Evolutionary conservation across 768 basidiomycete genomes (phyloP).

Genomic region (Mycena venus): DNA sequence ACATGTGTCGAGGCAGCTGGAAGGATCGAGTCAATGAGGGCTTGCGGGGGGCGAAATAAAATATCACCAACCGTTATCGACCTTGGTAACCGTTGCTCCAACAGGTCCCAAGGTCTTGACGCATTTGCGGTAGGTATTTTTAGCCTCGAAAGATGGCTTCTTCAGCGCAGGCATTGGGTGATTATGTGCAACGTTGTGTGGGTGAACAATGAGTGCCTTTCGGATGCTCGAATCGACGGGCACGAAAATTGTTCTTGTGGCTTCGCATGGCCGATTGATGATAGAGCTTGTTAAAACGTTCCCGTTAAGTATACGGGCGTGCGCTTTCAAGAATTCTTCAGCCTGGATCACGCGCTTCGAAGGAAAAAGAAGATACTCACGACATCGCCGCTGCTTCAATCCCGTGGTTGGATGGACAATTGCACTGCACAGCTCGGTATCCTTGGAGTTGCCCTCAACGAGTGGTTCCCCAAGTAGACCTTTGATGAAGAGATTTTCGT

Average conservation of each 20-base stretch:
- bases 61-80: too few species aligned
- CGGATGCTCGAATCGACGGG: slow-evolving; percentile 3
- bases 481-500: too few species aligned
- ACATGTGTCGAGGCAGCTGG: too few species aligned
- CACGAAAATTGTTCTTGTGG: neutral
- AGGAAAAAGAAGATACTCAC: neutral
- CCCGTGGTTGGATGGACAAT: slow-evolving; percentile 3
- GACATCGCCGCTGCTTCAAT: neutral
- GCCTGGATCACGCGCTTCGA: neutral
- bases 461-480: too few species aligned
- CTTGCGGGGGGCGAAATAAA: too few species aligned
- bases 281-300: neutral
- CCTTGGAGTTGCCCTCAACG: too few species aligned
- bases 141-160: too few species aligned
- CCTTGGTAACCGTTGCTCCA: too few species aligned
- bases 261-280: neutral
- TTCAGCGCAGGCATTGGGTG: too few species aligned
- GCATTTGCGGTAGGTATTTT: too few species aligned
- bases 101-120: too few species aligned
- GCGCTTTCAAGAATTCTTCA: neutral
- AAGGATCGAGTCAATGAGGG: slow-evolving; percentile 25
- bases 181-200: slow-evolving; percentile 20
- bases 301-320: slow-evolving; percentile 5
- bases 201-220: neutral
- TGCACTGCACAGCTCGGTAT: neutral